phyloP scores from a whole-genome alignment of 257 asterid genomes.

The Primulina huaijiensis region DNA sequence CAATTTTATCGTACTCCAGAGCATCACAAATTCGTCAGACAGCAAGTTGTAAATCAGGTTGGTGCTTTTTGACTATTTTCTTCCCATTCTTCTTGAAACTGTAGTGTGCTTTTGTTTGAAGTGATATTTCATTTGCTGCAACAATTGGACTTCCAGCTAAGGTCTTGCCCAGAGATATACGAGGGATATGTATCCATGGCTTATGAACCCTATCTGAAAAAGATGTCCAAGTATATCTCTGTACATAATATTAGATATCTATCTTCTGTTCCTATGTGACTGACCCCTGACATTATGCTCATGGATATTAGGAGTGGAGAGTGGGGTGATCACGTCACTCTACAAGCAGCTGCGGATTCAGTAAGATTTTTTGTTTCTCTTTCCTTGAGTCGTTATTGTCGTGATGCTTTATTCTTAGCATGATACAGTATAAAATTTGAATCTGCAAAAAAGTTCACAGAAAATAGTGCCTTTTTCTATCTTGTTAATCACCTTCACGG shows the following conservation, averaged over 20 bases:
- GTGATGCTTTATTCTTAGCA: not conserved
- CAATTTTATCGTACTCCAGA: slow-evolving; percentile 90
- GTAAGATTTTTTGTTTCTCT: slow-evolving; percentile 39
- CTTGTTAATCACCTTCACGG: not conserved
- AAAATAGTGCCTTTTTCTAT: not conserved
- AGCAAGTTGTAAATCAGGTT: slow-evolving; percentile 91
- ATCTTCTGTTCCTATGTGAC: slow-evolving; percentile 22
- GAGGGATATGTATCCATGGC: slow-evolving; percentile 97
- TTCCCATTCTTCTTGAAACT: slow-evolving; percentile 11
- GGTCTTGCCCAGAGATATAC: slow-evolving; percentile 68
- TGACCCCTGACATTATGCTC: slow-evolving; percentile 26
- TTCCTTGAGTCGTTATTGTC: not conserved
- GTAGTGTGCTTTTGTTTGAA: slow-evolving; percentile 19
- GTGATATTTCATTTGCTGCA: slow-evolving; percentile 23
- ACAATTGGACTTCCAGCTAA: slow-evolving; percentile 55
- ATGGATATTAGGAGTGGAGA: slow-evolving; percentile 65
- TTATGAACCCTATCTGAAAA: slow-evolving; percentile 62
- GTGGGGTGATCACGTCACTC: slow-evolving; percentile 98
- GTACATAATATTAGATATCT: slow-evolving; percentile 24
- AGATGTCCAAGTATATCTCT: slow-evolving; percentile 77
- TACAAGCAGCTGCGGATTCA: slow-evolving; percentile 98
- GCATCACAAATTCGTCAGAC: slow-evolving; percentile 89
- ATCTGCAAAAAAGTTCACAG: not conserved
- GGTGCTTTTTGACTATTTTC: slow-evolving; percentile 9
- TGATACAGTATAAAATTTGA: not conserved